Evolutionary conservation across 768 basidiomycete genomes (phyloP), one percentile per base, ranked within the genome.

Genomic region (Exidia glandulosa): DNA sequence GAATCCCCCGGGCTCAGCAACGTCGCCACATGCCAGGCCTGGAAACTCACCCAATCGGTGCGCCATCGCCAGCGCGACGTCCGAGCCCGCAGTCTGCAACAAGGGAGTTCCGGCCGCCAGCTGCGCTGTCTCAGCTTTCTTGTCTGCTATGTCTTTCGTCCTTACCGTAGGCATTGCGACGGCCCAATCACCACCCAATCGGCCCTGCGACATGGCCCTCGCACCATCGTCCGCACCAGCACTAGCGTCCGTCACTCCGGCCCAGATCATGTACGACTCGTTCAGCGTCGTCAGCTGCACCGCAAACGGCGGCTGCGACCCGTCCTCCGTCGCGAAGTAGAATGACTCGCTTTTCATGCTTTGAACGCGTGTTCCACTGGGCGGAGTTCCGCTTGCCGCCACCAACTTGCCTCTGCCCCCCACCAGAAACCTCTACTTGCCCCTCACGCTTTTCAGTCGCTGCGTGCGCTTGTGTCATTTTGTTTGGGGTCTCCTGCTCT

Each of bases 231-330:
- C 75, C 57, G 74, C 73, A 57, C 77, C 79, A 30, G 73, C 71
- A 47, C 69, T 55, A 41, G 72, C 74, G 30, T 81, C 79, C 23
- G 81, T 83, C n/a, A 71, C 75, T 1, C 89, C 88, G 32, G 86
- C 75, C 90, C 90, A 92, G 57, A 92, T 66, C 88, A 92, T 90
- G 72, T 86, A 90, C 59, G 86, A 85, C 65, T 83, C 83, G 55
- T 82, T 81, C 59, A 92, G 71, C 62, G 73, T 73, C 50, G 84
- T 90, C 62, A 86, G 74, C 63, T 88, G 85, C 59, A 92, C 73
- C 19, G 75, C 84, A 45, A 89, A 54, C 50, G 50, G 30, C 25
- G 50, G 50, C 50, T 27, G 50, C 32, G 41, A 9, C 34, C 37
- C 59, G n/a, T 54, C 50, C 50, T 25, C 30, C 7, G 27, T n/a